phyloP scores from a whole-genome alignment of 2,329 filamentous ascomycete genomes.

The Aureobasidium sp. region DNA sequence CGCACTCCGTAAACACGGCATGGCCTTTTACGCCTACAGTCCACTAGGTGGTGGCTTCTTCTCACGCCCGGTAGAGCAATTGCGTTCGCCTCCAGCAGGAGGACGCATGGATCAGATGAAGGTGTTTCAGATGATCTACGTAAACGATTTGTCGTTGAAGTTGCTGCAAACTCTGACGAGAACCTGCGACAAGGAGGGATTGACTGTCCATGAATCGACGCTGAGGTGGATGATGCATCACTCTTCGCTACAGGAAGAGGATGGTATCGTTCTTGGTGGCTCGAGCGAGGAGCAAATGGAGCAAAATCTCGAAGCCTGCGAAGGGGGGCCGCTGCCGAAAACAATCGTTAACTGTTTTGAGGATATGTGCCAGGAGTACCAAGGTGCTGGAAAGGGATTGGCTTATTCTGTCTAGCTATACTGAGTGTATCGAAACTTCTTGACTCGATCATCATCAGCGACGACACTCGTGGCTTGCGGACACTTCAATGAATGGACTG shows the following conservation, averaged over 20 bases:
- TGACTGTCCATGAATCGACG: slow-evolving; percentile 49
- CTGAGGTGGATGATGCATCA: slow-evolving; percentile 55
- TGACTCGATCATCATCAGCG: too few species aligned
- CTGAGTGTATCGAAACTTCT: too few species aligned
- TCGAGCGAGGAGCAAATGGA: slow-evolving; percentile 42
- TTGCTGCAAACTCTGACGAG: slow-evolving; percentile 36
- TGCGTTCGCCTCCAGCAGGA: slow-evolving; percentile 40
- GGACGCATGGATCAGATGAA: too few species aligned
- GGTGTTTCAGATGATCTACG: too few species aligned
- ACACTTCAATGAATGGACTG: too few species aligned
- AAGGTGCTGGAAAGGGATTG: too few species aligned
- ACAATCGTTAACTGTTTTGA: slow-evolving; percentile 44
- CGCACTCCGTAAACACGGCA: slow-evolving; percentile 47
- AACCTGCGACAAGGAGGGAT: slow-evolving; percentile 46
- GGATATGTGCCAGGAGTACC: too few species aligned
- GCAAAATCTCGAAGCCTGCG: slow-evolving; percentile 41
- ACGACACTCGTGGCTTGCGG: too few species aligned
- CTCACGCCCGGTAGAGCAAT: slow-evolving; percentile 42
- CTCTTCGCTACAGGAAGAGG: slow-evolving; percentile 38
- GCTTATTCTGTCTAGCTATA: too few species aligned
- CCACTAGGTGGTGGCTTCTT: slow-evolving; percentile 54
- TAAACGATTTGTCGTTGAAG: slow-evolving; percentile 43
- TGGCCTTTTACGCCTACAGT: slow-evolving; percentile 47
- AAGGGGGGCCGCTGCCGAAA: slow-evolving; percentile 45
- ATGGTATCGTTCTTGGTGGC: slow-evolving; percentile 47